Evolutionary conservation across 2,329 filamentous ascomycete species (phyloP).

Genomic region (Bipolaris gigantea): DNA sequence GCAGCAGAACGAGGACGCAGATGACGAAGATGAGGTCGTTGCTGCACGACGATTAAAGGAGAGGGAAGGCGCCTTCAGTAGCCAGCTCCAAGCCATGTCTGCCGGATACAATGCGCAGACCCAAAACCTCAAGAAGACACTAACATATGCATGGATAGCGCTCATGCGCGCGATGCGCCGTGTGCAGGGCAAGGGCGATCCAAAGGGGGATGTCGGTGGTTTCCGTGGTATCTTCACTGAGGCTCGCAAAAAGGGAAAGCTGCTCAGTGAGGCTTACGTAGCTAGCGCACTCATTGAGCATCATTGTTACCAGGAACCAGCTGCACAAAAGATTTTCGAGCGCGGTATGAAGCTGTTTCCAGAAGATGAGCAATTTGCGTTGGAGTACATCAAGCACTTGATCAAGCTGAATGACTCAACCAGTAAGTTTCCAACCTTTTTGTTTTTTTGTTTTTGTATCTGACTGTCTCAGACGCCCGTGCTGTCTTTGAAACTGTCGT

Average conservation of each 20-base stretch:
- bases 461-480: conserved; percentile 69
- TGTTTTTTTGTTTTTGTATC: background rate
- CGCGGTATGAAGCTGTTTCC: conserved; percentile 91
- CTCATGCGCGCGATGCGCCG: conserved; percentile 92
- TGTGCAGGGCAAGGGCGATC: conserved; percentile 77
- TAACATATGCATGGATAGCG: conserved; percentile 94
- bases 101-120: conserved; percentile 73
- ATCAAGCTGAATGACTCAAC: conserved; percentile 91
- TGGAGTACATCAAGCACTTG: conserved; percentile 95
- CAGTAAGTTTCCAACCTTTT: conserved; percentile 61
- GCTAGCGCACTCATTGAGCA: conserved; percentile 92
- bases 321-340: conserved; percentile 94
- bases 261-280: conserved; percentile 94
- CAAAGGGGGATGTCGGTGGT: conserved; percentile 65
- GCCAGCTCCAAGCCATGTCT: conserved; percentile 60
- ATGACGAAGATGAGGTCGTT: conserved; percentile 59
- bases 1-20: conserved; percentile 49
- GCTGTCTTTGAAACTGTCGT: conserved; percentile 96
- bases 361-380: conserved; percentile 87
- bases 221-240: conserved; percentile 88
- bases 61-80: conserved; percentile 57
- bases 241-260: conserved; percentile 79
- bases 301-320: conserved; percentile 90
- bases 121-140: conserved; percentile 75
- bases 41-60: conserved; percentile 41